A percentile compares a stretch with the other conserved stretches of the same genome.
Evolutionary conservation across 306 rosid genomes (phyloP).

Genomic region (Dryas drummondii): DNA sequence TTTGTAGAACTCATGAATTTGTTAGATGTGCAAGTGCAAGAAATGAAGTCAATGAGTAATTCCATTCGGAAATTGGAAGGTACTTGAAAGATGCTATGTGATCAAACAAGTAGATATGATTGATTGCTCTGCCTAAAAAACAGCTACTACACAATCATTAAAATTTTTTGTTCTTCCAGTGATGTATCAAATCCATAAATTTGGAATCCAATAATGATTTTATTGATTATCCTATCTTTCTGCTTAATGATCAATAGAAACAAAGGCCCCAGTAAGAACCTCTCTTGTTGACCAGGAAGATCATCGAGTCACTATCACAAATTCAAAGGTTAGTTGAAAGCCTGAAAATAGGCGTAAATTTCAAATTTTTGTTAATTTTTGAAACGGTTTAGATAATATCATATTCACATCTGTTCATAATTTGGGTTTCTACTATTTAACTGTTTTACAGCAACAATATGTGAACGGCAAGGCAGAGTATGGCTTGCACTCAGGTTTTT

Average conservation of each 20-base stretch:
- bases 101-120: slow-evolving; percentile 18
- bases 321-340: slow-evolving; percentile 57
- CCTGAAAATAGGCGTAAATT: slow-evolving; percentile 21
- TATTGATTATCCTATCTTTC: slow-evolving; percentile 24
- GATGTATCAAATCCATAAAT: neutral
- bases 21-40: slow-evolving; percentile 75
- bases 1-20: slow-evolving; percentile 55
- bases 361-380: slow-evolving; percentile 15
- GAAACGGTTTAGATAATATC: slow-evolving; percentile 6
- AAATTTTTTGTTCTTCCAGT: slow-evolving; percentile 2
- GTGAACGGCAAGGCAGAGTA: slow-evolving; percentile 64
- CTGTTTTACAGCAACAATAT: slow-evolving; percentile 56
- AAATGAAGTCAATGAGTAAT: slow-evolving; percentile 86
- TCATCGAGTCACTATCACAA: slow-evolving; percentile 44
- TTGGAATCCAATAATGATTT: slow-evolving; percentile 8
- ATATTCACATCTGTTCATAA: slow-evolving; percentile 20
- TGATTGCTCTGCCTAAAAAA: neutral
- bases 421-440: slow-evolving; percentile 7
- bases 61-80: slow-evolving; percentile 84
- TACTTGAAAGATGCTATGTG: slow-evolving; percentile 33
- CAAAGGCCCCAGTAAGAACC: slow-evolving; percentile 33
- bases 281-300: slow-evolving; percentile 55
- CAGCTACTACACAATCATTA: neutral
- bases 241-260: slow-evolving; percentile 36
- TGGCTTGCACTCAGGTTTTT: slow-evolving; percentile 61